A percentile compares a stretch with the other conserved stretches of the same genome.
These are phyloP conservation scores for Marchantia paleacea DNA, from an alignment of 225 moss, liverwort and hornwort species.

Conservation along the genomic window DNA sequence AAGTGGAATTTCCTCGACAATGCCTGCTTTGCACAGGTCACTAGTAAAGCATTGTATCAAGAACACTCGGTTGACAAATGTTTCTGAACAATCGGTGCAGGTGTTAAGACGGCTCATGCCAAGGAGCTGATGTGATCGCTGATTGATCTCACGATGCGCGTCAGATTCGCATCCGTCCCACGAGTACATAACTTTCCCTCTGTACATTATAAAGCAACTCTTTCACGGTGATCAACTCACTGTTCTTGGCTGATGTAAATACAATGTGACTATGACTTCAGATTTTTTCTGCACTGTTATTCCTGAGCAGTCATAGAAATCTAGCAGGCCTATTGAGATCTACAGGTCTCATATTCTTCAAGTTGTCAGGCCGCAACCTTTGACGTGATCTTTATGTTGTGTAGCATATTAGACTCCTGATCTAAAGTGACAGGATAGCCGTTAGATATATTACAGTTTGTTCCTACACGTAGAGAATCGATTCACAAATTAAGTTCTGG, in stretches of 20 bases:
- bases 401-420: background rate
- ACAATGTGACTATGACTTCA: background rate
- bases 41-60: background rate
- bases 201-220: constrained; percentile 3
- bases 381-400: background rate
- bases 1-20: background rate
- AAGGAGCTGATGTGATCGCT: background rate
- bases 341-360: background rate
- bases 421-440: background rate
- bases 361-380: background rate
- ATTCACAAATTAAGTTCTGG: background rate
- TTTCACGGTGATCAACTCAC: constrained; percentile 1
- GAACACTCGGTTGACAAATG: constrained; percentile 3
- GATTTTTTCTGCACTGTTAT: background rate
- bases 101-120: constrained; percentile 13
- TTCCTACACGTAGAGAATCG: background rate
- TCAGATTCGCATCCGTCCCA: background rate
- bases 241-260: background rate
- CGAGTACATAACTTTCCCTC: background rate
- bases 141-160: background rate
- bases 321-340: background rate
- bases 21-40: background rate
- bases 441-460: background rate
- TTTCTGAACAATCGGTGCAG: constrained; percentile 22
- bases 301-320: too few relatives aligned